A percentile compares a stretch with the other conserved stretches of the same genome.
These are phyloP conservation scores for Aspergillus sp. DNA, from an alignment of 2,329 filamentous ascomycete species.

Conservation along the genomic window DNA sequence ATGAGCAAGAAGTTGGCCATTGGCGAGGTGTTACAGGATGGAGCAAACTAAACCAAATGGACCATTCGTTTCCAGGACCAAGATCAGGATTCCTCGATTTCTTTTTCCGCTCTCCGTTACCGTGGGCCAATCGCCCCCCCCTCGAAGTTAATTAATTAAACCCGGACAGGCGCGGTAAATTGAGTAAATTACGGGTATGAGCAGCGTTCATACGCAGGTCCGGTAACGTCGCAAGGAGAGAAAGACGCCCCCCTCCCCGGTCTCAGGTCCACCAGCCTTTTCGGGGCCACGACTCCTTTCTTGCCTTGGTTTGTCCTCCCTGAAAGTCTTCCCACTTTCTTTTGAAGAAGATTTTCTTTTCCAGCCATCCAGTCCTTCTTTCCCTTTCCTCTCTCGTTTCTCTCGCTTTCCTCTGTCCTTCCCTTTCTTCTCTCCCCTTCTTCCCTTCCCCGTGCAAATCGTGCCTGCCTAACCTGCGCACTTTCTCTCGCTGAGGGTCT, in stretches of 20 bases:
- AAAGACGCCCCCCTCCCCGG: conserved; percentile 12
- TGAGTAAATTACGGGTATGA: background rate
- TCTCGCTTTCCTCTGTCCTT: conserved; percentile 32
- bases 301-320: conserved; percentile 23
- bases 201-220: conserved; percentile 8
- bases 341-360: conserved; percentile 18
- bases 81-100: conserved; percentile 9
- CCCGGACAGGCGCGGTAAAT: background rate
- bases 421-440: conserved; percentile 29
- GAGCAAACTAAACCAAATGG: conserved; percentile 14
- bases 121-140: background rate
- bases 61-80: conserved; percentile 13
- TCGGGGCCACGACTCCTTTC: conserved; percentile 33
- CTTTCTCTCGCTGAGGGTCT: conserved; percentile 20
- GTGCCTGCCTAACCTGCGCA: conserved; percentile 37
- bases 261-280: conserved; percentile 25
- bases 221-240: conserved; percentile 22
- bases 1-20: conserved; percentile 5
- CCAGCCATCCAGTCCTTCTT: conserved; percentile 21
- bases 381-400: conserved; percentile 37
- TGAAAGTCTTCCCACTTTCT: conserved; percentile 24
- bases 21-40: conserved; percentile 20
- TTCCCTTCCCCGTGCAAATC: conserved; percentile 25
- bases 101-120: conserved; percentile 8
- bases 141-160: conserved; percentile 1